These are phyloP conservation scores for Cymbopogon citratus DNA, from an alignment of 176 grass and related monocot genomes.

Conservation along the genomic window DNA sequence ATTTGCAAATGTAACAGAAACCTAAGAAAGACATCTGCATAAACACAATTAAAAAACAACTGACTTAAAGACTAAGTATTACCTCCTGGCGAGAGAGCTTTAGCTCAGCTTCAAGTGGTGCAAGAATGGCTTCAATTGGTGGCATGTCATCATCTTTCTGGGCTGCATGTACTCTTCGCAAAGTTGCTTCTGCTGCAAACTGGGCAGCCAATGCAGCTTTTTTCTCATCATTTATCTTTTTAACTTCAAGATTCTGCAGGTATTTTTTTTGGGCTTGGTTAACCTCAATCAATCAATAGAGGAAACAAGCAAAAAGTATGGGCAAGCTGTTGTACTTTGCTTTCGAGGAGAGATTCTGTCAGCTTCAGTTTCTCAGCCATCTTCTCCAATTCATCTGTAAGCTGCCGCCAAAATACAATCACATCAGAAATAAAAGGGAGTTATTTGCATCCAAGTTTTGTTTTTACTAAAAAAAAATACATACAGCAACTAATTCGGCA, in stretches of 20 bases:
- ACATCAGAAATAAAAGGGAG: constrained; percentile 10
- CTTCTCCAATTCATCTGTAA: constrained; percentile 86
- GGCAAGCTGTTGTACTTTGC: constrained; percentile 48
- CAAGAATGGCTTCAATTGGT: constrained; percentile 99
- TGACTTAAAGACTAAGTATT: not conserved
- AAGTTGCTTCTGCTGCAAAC: constrained; percentile 91
- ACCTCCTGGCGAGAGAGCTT: constrained; percentile 96
- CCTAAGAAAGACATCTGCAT: not conserved
- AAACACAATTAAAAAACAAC: not conserved
- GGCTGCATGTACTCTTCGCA: constrained; percentile 91
- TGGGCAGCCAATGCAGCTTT: constrained; percentile 80
- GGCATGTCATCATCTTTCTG: constrained; percentile 99
- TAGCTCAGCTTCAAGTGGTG: constrained; percentile 92
- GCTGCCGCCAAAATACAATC: constrained; percentile 50
- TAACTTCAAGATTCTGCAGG: constrained; percentile 88
- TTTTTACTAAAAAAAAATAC: not conserved
- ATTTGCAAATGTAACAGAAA: not conserved
- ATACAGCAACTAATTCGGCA: constrained; percentile 6
- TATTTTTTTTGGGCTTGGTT: not conserved
- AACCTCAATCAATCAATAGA: constrained; percentile 22
- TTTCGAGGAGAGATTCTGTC: constrained; percentile 79
- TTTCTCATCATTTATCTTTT: constrained; percentile 98
- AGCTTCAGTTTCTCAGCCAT: constrained; percentile 83
- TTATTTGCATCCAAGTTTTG: not conserved
- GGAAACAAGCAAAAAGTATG: not conserved